Evolutionary conservation across 2,329 filamentous ascomycete genomes (phyloP), one percentile per base, ranked within the genome.

Genomic region (Stagonosporopsis cucurbitacearum): DNA sequence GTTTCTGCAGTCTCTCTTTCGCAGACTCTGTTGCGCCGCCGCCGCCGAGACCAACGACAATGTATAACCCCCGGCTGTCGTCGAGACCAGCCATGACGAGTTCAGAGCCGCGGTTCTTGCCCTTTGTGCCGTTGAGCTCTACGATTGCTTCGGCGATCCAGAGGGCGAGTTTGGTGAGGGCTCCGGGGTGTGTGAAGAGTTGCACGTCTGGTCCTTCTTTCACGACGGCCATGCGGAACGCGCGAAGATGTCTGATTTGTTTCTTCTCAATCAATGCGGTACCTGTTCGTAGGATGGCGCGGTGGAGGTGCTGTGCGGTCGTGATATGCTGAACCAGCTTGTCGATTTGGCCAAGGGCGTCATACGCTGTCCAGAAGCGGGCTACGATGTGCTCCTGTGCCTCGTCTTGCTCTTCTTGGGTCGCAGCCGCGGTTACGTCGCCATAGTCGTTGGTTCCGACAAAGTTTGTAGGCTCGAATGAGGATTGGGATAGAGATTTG

Each of bases 201-300:
- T 85, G 79, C 0, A 96, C 89, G 66, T 98, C 95, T 0, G 93
- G 92, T 0, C 94, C 92, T 69, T 98, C 95, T 72, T 96, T 96
- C 66, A 99, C 92, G 4, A 98, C 90, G 30, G 91, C 96, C 83
- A 99, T 92, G 45, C 95, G 90, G 75, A 98, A 99, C 0, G 94
- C 90, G 43, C 92, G 87, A 15, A 99, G 81, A 73, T 97, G 92
- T 33, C 92, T 90, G 71, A 99, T 96, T 68, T 97, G 93, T 55
- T 90, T 89, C 78, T 99, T 99, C 63, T 92, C 91, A 57, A 99
- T 90, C 25, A 99, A 82, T 0, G 91, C 89, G 1, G 92, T 96
- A 33, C 95, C 95, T 0, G 94, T 96, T 43, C 92, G 90, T 58
- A 97, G 90, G 59, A 99, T 98, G 36, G 95, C 93, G 32, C 91